Percentiles rank a stretch among this genome's conserved stretches.
phyloP scores from a whole-genome alignment of 2,329 filamentous ascomycete species.

The Alternaria consortialis region DNA sequence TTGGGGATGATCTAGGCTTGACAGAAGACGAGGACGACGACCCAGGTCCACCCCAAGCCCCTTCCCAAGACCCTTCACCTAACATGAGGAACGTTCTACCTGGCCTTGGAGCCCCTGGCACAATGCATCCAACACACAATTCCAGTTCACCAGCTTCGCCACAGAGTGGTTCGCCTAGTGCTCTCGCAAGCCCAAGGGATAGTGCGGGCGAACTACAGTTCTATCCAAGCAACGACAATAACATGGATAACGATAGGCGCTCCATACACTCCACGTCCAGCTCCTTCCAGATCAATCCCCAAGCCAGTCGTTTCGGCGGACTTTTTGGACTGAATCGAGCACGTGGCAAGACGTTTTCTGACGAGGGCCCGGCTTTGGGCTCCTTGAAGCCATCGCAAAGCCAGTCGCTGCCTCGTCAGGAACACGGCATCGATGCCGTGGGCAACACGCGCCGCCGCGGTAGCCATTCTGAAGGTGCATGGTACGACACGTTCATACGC shows the following conservation, averaged over 20 bases:
- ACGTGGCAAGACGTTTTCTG: conserved; percentile 67
- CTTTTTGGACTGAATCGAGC: conserved; percentile 69
- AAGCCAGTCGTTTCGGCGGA: conserved; percentile 63
- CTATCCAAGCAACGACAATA: conserved; percentile 52
- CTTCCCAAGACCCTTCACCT: conserved; percentile 40
- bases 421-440: conserved; percentile 58
- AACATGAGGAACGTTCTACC: conserved; percentile 47
- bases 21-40: conserved; percentile 47
- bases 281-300: conserved; percentile 59
- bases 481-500: conserved; percentile 63
- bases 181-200: conserved; percentile 59
- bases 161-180: conserved; percentile 55
- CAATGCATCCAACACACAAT: conserved; percentile 43
- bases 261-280: conserved; percentile 59
- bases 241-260: conserved; percentile 56
- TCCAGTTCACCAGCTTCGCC: conserved; percentile 56
- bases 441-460: conserved; percentile 64
- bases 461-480: conserved; percentile 61
- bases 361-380: conserved; percentile 72
- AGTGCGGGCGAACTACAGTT: conserved; percentile 56
- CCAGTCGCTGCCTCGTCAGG: conserved; percentile 76
- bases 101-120: conserved; percentile 55
- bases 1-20: conserved; percentile 69
- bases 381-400: conserved; percentile 76
- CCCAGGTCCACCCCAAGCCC: conserved; percentile 32